Base-by-base conservation (phyloP, 495 filamentous ascomycete genomes). In the Lepraria neglecta region DNA sequence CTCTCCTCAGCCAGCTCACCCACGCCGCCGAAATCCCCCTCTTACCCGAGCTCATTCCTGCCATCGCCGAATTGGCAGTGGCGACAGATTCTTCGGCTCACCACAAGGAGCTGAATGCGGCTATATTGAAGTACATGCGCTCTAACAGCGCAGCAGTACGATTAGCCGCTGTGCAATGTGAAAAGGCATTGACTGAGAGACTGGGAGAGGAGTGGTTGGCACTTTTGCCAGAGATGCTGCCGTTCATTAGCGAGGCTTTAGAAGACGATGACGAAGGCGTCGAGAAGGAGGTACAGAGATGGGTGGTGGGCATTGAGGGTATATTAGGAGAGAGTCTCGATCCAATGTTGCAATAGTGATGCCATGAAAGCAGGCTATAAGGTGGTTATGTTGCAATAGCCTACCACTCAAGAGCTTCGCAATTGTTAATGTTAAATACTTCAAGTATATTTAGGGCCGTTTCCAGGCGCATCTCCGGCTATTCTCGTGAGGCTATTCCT, bases 261-360 rank as follows among this genome's bases (percentile, higher is more conserved):
- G 95, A 98, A 72, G 94, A 98, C 72, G 94, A 96, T 64, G 90
- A 97, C 64, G 92, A 97, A 73, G 77, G 72, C 28, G 92, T 98
- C 44, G 94, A 97, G 78, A 76, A 84, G 65, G 92, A 96, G 76
- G 89, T 89, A 10, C 78, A 87, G 69, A 80, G 83, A 59, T 94
- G 92, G 90, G 89, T 96, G 63, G 83, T 85, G 73, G 81, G 79
- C 72, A 92, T 98, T 67, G 94, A 97, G 73, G 81, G 79, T 56
- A 86, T 92, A 35, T 73, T 97, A 50, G 94, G 94, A 10, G 90
- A 95, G 77, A 87, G 84, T 58, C 74, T 98, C 68, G 88, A 92
- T 72, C 82, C 85, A 64, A 96, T 96, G 91, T 80, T 96, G 76
- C 88, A 86, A 68, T 96, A 80, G 66, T 53, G 4, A 33, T 45